A percentile compares a stretch with the other conserved stretches of the same genome.
These are phyloP conservation scores for Lobosporangium transversale DNA, from an alignment of 192 early-diverging fungal species.

Conservation along the genomic window DNA sequence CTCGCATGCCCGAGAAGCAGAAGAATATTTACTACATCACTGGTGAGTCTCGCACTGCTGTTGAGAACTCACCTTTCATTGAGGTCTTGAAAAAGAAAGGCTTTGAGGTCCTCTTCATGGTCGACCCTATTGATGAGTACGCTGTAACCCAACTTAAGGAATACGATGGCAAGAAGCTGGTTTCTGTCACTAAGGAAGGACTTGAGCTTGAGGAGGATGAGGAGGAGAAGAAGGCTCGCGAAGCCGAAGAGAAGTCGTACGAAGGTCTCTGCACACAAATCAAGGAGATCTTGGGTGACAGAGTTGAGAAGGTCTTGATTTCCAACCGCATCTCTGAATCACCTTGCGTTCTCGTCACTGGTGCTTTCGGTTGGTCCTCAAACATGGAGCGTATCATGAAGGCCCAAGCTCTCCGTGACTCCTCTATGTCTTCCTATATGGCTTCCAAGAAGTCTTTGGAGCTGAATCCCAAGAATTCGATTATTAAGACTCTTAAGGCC, in stretches of 20 bases:
- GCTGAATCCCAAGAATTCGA: slow-evolving; percentile 95
- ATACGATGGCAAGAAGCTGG: slow-evolving; percentile 99
- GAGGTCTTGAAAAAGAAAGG: slow-evolving; percentile 99
- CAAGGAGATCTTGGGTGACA: slow-evolving; percentile 99
- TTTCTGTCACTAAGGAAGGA: slow-evolving; percentile 98
- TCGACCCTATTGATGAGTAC: slow-evolving; percentile 99
- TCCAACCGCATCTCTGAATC: slow-evolving; percentile 97
- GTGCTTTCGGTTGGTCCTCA: slow-evolving; percentile 99
- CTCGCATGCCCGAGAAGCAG: slow-evolving; percentile 99
- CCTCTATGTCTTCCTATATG: slow-evolving; percentile 99
- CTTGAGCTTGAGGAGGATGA: slow-evolving; percentile 99
- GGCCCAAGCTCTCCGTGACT: slow-evolving; percentile 98
- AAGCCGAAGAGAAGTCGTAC: slow-evolving; percentile 91
- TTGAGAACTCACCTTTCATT: slow-evolving; percentile 97
- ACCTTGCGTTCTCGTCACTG: slow-evolving; percentile 98
- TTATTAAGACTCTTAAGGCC: slow-evolving; percentile 92
- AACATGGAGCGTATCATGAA: slow-evolving; percentile 99
- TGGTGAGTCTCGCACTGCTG: slow-evolving; percentile 88
- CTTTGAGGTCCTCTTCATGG: slow-evolving; percentile 98
- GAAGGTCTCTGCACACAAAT: slow-evolving; percentile 91
- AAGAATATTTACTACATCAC: slow-evolving; percentile 99
- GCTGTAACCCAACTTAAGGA: slow-evolving; percentile 97
- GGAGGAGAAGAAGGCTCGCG: slow-evolving; percentile 94
- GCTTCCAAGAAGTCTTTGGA: slow-evolving; percentile 99
- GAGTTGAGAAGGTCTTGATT: slow-evolving; percentile 93